Evolutionary conservation across 1,284 basidiomycete genomes (phyloP).

Genomic region (Puccinia brachypodii): DNA sequence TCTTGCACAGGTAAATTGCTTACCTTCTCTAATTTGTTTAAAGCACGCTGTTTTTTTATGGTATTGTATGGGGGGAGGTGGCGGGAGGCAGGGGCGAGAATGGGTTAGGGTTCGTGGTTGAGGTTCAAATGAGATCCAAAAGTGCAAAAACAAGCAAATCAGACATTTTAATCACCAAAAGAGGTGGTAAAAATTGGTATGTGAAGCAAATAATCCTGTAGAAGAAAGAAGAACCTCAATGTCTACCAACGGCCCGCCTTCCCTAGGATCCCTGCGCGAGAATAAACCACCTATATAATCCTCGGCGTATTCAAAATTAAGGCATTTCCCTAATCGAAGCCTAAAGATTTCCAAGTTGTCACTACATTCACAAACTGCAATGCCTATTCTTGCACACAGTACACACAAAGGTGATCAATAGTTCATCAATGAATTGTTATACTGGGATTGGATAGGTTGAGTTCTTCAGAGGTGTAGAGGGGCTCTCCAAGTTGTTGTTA

Average conservation of each 20-base stretch:
- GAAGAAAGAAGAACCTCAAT: conserved; percentile 38
- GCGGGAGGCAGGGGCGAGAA: neutral
- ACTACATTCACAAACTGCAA: conserved; percentile 48
- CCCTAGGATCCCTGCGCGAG: conserved; percentile 41
- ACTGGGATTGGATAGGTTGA: neutral
- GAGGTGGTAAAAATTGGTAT: neutral
- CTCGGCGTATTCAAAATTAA: conserved; percentile 47
- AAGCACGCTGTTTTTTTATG: conserved; percentile 21
- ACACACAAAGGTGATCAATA: neutral
- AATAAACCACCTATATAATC: conserved; percentile 48
- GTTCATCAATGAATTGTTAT: no score
- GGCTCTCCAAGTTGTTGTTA: no score
- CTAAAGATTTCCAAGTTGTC: conserved; percentile 45
- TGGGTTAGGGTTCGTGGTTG: no score
- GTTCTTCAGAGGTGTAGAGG: neutral
- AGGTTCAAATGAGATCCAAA: neutral
- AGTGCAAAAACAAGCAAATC: neutral
- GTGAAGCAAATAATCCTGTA: neutral
- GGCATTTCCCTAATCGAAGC: conserved; percentile 39
- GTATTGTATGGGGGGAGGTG: neutral
- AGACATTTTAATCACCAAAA: neutral
- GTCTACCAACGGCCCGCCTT: conserved; percentile 46
- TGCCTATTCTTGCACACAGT: conserved; percentile 16
- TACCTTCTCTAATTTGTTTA: conserved; percentile 48
- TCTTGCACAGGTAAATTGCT: neutral